Conservation (phyloP, 345 rosid genomes). For the Camelina hispida region DNA sequence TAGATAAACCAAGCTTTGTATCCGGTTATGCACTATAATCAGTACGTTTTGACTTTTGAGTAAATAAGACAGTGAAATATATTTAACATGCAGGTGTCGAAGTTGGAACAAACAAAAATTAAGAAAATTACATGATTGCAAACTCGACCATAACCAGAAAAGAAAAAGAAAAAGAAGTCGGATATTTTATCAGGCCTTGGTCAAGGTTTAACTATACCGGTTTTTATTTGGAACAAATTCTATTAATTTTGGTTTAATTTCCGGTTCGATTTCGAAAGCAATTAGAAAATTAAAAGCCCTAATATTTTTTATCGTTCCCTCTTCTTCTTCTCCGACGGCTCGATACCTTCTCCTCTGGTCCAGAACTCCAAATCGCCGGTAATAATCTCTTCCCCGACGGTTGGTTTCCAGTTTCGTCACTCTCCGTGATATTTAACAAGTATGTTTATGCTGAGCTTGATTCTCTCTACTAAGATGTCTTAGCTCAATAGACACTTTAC, state of each 20-base stretch:
- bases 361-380: slow-evolving; percentile 30
- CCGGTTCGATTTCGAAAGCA: slow-evolving; percentile 14
- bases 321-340: slow-evolving; percentile 19
- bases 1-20: too few relatives aligned
- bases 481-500: slow-evolving; percentile 6
- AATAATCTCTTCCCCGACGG: background rate
- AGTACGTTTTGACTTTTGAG: too few relatives aligned
- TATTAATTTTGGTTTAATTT: slow-evolving; percentile 4
- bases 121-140: too few relatives aligned
- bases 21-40: too few relatives aligned
- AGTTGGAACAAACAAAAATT: too few relatives aligned
- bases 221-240: background rate
- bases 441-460: background rate
- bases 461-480: background rate
- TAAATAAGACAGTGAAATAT: too few relatives aligned
- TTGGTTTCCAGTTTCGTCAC: background rate
- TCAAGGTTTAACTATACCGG: background rate
- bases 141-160: too few relatives aligned
- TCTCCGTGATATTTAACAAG: slow-evolving; percentile 1
- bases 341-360: slow-evolving; percentile 12
- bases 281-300: slow-evolving; percentile 2
- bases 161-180: too few relatives aligned
- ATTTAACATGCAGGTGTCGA: too few relatives aligned
- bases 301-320: slow-evolving; percentile 1
- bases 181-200: too few relatives aligned